phyloP scores from a whole-genome alignment of 2,329 filamentous ascomycete genomes.

The Boeremia exigua region DNA sequence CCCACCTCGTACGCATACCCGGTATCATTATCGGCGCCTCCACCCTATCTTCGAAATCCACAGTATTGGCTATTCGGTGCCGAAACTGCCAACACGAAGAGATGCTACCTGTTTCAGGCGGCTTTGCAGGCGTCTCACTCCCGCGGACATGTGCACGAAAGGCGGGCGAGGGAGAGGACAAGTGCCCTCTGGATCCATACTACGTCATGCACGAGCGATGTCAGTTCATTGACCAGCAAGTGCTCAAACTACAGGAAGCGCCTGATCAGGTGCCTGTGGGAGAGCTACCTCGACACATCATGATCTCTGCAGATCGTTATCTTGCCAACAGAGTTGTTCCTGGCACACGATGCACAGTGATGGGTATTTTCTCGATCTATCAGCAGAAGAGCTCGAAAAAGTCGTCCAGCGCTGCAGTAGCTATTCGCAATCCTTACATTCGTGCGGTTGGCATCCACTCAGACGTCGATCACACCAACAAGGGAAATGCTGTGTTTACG shows the following conservation, averaged over 20 bases:
- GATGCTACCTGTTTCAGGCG: conserved; percentile 75
- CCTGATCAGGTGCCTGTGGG: conserved; percentile 97
- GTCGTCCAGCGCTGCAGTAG: conserved; percentile 78
- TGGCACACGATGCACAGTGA: conserved; percentile 90
- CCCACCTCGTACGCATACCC: conserved; percentile 92
- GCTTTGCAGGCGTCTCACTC: conserved; percentile 85
- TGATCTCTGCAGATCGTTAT: conserved; percentile 96
- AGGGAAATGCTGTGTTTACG: conserved; percentile 81
- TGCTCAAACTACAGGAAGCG: conserved; percentile 96
- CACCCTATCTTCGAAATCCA: conserved; percentile 95
- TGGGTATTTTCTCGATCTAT: conserved; percentile 98
- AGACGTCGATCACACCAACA: conserved; percentile 86
- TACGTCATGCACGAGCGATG: conserved; percentile 95
- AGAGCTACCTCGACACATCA: conserved; percentile 90
- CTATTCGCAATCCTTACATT: conserved; percentile 93
- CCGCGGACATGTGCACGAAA: conserved; percentile 77
- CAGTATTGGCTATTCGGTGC: conserved; percentile 83
- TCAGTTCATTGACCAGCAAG: conserved; percentile 95
- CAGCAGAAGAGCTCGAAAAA: conserved; percentile 88
- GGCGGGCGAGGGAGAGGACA: conserved; percentile 71
- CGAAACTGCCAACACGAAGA: conserved; percentile 79
- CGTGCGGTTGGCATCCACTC: conserved; percentile 91
- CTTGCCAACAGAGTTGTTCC: conserved; percentile 95
- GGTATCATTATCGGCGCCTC: conserved; percentile 98
- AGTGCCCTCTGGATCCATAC: conserved; percentile 93